Base-by-base conservation (phyloP, 2,329 filamentous ascomycete species). In the Penicillium decumbens region DNA sequence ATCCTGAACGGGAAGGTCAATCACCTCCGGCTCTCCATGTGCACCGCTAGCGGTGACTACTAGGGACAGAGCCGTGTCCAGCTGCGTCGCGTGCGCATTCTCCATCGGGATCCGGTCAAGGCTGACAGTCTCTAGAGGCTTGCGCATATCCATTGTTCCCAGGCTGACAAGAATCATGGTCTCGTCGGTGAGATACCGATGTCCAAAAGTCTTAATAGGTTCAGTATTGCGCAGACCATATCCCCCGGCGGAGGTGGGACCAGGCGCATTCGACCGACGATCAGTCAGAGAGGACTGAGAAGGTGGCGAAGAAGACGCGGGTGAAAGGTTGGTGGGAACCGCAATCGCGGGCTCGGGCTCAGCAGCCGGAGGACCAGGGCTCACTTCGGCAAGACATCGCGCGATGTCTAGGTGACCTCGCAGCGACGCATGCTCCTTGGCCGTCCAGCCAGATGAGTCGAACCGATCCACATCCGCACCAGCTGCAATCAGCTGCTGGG, bases 91-190 rank as follows among this genome's bases (percentile, higher is more conserved):
- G 67, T 97, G 92, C 0, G 91, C 93, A 66, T 93, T 86, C 0
- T 84, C 82, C 45, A 97, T 78, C 0, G 92, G 90, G 45, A 97
- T 93, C 24, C 84, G 85, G 59, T 97, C 93, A 20, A 98, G 78
- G 56, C 83, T 88, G 40, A 98, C 91, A 0, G 92, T 84, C 40
- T 89, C 82, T 4, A 85, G 75, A 29, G 82, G 80, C 71, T 93
- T 95, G 47, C 90, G 83, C 73, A 88, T 88, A 65, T 98, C 93
- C 88, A 96, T 95, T 0, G 89, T 92, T 0, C 93, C 93, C 7
- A 98, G 75, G 63, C 89, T 96, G 61, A 98, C 91, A 42, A 97
- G 77, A 3, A 98, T 82, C 76, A 98, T 84, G 55, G 88, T 88
- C 62, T 95, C 85, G 44, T 95, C 83, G 15, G 84, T 95, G 43